phyloP scores from a whole-genome alignment of 148 eudicot genomes.

The Vaccinium macrocarpon region DNA sequence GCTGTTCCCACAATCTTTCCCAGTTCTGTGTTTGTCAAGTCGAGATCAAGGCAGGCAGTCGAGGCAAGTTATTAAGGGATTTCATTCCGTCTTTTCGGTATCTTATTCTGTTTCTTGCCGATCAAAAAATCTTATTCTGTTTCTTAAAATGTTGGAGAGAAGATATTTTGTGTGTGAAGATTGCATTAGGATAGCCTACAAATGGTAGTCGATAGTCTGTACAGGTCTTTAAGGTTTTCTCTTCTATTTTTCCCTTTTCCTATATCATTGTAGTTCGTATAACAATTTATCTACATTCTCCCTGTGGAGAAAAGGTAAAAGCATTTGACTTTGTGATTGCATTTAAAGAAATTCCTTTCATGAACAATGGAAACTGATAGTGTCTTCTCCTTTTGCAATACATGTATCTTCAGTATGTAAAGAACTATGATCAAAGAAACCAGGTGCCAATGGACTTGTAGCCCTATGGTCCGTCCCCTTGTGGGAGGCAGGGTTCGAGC shows the following conservation, averaged over 20 bases:
- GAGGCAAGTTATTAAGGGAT: neutral
- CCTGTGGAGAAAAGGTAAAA: conserved; percentile 15
- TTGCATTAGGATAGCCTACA: neutral
- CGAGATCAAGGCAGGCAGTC: conserved; percentile 5
- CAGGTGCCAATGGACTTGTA: neutral
- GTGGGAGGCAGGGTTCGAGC: too few species aligned
- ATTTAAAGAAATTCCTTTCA: neutral
- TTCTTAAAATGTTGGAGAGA: conserved; percentile 17
- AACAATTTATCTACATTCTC: neutral
- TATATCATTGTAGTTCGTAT: conserved; percentile 2
- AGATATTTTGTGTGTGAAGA: conserved; percentile 15
- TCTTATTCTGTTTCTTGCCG: conserved; percentile 1
- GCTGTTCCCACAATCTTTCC: neutral
- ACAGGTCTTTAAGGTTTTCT: conserved; percentile 5
- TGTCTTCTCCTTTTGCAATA: neutral
- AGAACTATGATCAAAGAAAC: neutral
- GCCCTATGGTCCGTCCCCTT: too few species aligned
- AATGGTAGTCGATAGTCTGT: conserved; percentile 16
- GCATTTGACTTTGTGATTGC: conserved; percentile 13
- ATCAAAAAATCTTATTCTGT: neutral
- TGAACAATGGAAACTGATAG: neutral
- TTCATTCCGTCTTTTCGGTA: conserved; percentile 5
- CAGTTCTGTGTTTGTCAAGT: neutral
- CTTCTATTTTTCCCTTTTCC: neutral
- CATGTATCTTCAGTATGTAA: neutral